Evolutionary conservation across 805 yeast genomes (phyloP).

Genomic region (Wickerhamiella qilinensis): DNA sequence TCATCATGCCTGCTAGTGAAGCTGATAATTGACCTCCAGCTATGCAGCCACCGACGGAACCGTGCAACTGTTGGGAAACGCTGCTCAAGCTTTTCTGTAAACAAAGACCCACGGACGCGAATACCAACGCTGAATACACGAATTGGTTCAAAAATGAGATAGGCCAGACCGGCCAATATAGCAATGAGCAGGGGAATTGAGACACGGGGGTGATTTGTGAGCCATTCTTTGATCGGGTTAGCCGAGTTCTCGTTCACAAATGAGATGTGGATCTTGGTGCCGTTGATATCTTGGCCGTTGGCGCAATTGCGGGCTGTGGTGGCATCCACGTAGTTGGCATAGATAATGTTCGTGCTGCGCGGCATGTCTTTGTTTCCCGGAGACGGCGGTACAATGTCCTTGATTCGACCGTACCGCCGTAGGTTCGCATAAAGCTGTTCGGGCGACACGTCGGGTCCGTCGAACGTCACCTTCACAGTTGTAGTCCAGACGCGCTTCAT

Average conservation of each 20-base stretch:
- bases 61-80: neutral
- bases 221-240: constrained; percentile 33
- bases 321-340: constrained; percentile 45
- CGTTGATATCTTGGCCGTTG: constrained; percentile 47
- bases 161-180: constrained; percentile 63
- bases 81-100: neutral
- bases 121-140: constrained; percentile 63
- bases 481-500: constrained; percentile 59
- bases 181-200: constrained; percentile 71
- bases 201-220: constrained; percentile 64
- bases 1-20: neutral
- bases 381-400: constrained; percentile 50
- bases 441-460: constrained; percentile 61
- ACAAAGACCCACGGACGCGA: constrained; percentile 30
- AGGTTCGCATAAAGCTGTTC: constrained; percentile 69
- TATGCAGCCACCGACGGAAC: neutral
- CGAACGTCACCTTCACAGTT: constrained; percentile 48
- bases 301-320: constrained; percentile 81
- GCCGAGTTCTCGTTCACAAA: constrained; percentile 37
- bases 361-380: constrained; percentile 31
- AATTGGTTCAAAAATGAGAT: constrained; percentile 81
- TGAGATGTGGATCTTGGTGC: constrained; percentile 53
- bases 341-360: constrained; percentile 38
- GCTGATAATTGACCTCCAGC: neutral
- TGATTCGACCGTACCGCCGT: constrained; percentile 73